Percentiles rank a stretch among this genome's conserved stretches.
These are phyloP conservation scores for Fusarium luffae DNA, from an alignment of 2,329 filamentous ascomycete genomes.

Conservation along the genomic window DNA sequence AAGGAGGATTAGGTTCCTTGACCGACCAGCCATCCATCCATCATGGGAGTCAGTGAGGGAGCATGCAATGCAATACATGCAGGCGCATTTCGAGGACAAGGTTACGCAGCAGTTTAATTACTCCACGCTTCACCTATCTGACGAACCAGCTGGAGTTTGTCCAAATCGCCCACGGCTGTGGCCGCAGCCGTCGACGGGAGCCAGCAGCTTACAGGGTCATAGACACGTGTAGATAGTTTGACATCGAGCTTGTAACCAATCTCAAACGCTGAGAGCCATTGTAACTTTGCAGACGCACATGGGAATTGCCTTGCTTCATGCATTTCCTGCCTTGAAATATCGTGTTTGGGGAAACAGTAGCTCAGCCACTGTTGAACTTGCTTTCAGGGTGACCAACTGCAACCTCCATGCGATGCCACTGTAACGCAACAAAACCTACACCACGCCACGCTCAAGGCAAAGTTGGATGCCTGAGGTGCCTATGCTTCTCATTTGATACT, in stretches of 20 bases:
- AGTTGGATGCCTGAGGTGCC: slow-evolving; percentile 1
- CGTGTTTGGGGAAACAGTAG: neutral
- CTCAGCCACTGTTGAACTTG: slow-evolving; percentile 5
- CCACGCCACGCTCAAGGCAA: neutral
- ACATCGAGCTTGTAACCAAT: slow-evolving; percentile 16
- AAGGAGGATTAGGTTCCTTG: slow-evolving; percentile 13
- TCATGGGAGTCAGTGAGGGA: slow-evolving; percentile 1
- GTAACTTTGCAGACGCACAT: neutral
- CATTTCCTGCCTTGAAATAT: slow-evolving; percentile 25
- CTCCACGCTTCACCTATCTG: slow-evolving; percentile 7
- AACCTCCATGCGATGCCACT: slow-evolving; percentile 18
- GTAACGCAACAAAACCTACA: slow-evolving; percentile 14
- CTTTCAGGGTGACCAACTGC: slow-evolving; percentile 7
- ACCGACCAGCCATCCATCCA: neutral
- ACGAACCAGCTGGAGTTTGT: slow-evolving; percentile 27
- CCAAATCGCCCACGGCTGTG: slow-evolving; percentile 25
- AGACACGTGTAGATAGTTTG: slow-evolving; percentile 25
- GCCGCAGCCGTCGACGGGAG: slow-evolving; percentile 28
- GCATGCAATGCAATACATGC: neutral
- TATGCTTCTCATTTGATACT: neutral
- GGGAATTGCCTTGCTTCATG: slow-evolving; percentile 11
- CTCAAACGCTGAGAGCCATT: slow-evolving; percentile 8
- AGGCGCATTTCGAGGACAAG: slow-evolving; percentile 15
- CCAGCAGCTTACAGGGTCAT: slow-evolving; percentile 29
- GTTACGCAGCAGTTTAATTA: slow-evolving; percentile 25